Conservation (phyloP, 495 filamentous ascomycete genomes). For the Neurospora africana region DNA sequence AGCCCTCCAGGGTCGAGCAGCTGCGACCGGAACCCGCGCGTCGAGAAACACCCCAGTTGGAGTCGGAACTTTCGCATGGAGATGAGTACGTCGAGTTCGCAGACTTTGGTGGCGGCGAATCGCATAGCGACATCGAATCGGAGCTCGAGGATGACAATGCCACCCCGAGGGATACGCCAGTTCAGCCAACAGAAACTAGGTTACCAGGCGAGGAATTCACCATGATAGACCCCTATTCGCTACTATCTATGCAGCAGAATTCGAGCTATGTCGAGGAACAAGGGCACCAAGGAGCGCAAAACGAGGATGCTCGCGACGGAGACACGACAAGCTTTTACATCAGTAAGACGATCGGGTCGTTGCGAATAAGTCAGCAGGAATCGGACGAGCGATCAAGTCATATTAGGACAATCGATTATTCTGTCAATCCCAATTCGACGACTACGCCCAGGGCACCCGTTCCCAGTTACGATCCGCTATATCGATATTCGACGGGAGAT, state of each 20-base stretch:
- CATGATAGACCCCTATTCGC: slow-evolving; percentile 36
- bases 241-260: slow-evolving; percentile 32
- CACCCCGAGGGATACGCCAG: not conserved
- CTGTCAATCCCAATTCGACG: not conserved
- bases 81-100: slow-evolving; percentile 9
- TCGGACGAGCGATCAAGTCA: not conserved
- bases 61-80: slow-evolving; percentile 3
- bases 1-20: not conserved
- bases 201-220: slow-evolving; percentile 38
- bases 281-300: slow-evolving; percentile 20
- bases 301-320: slow-evolving; percentile 32
- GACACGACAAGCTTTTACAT: slow-evolving; percentile 36
- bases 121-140: slow-evolving; percentile 16
- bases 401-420: not conserved
- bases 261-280: slow-evolving; percentile 21
- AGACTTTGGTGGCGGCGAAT: slow-evolving; percentile 9
- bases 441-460: not conserved
- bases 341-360: slow-evolving; percentile 30
- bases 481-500: not conserved
- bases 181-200: slow-evolving; percentile 28
- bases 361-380: not conserved
- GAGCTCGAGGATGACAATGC: slow-evolving; percentile 2
- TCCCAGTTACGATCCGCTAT: not conserved
- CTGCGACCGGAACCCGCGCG: not conserved
- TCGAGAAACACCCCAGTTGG: slow-evolving; percentile 5